A percentile compares a stretch with the other conserved stretches of the same genome.
Evolutionary conservation across 2,329 filamentous ascomycete genomes (phyloP).

Genomic region (Penicillium occitanis): DNA sequence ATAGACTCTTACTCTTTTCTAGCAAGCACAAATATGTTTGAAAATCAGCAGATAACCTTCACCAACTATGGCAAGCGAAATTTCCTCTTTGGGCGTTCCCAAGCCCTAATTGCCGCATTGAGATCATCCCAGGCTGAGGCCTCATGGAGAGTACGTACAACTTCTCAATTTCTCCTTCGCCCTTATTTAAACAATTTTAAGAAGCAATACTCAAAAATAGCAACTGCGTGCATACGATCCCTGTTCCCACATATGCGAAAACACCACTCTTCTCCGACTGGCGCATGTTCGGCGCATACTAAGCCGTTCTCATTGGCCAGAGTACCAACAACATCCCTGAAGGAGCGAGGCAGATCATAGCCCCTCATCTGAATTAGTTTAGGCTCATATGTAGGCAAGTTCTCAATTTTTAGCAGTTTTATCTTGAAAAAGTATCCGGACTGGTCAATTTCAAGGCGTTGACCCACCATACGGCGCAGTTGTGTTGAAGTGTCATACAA

Average conservation of each 20-base stretch:
- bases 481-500: neutral
- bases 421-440: neutral
- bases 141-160: no score
- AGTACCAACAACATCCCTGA: neutral
- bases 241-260: neutral
- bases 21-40: neutral
- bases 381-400: neutral
- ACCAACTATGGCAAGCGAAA: neutral
- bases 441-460: neutral
- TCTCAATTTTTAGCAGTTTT: neutral
- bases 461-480: neutral
- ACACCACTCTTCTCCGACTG: neutral
- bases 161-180: neutral
- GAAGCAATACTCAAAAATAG: neutral
- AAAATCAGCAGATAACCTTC: neutral
- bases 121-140: neutral
- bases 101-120: neutral
- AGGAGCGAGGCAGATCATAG: neutral
- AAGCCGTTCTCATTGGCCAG: neutral
- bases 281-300: slow-evolving; percentile 9
- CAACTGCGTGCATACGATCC: slow-evolving; percentile 5
- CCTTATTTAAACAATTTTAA: neutral
- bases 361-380: neutral
- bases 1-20: neutral
- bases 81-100: neutral